phyloP scores from a whole-genome alignment of 2,329 filamentous ascomycete species.

The Apiospora marii region DNA sequence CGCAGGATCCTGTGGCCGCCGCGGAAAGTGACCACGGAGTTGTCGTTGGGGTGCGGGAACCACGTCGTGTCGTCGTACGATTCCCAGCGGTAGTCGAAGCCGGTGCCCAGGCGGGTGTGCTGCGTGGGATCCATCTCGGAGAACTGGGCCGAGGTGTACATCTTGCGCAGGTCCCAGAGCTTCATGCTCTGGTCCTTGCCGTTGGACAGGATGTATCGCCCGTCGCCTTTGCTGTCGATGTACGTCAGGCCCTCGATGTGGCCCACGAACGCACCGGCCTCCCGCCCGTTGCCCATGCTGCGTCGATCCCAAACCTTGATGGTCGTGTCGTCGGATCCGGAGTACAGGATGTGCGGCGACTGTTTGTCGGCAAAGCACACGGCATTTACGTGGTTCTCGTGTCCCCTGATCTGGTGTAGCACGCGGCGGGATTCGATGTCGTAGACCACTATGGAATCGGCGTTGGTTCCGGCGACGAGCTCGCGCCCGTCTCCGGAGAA shows the following conservation, averaged over 20 bases:
- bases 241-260: constrained; percentile 74
- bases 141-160: constrained; percentile 76
- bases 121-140: constrained; percentile 62
- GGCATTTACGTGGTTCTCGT: constrained; percentile 91
- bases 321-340: constrained; percentile 91
- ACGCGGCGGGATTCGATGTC: constrained; percentile 84
- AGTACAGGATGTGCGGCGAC: constrained; percentile 94
- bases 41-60: constrained; percentile 82
- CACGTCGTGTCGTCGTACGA: constrained; percentile 71
- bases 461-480: constrained; percentile 87
- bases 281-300: constrained; percentile 85
- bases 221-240: constrained; percentile 74
- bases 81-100: constrained; percentile 79
- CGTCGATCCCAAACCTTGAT: constrained; percentile 96
- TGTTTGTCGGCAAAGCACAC: constrained; percentile 92
- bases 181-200: constrained; percentile 98
- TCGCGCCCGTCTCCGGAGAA: constrained; percentile 93
- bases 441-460: constrained; percentile 84
- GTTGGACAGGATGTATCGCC: constrained; percentile 88
- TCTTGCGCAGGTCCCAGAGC: constrained; percentile 92
- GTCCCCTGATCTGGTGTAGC: constrained; percentile 78
- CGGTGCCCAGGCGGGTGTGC: constrained; percentile 57
- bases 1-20: constrained; percentile 89
- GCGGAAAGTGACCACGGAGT: constrained; percentile 91
- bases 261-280: constrained; percentile 71